phyloP scores from a whole-genome alignment of 2,329 filamentous ascomycete genomes.

The Myrmaecium sp. region DNA sequence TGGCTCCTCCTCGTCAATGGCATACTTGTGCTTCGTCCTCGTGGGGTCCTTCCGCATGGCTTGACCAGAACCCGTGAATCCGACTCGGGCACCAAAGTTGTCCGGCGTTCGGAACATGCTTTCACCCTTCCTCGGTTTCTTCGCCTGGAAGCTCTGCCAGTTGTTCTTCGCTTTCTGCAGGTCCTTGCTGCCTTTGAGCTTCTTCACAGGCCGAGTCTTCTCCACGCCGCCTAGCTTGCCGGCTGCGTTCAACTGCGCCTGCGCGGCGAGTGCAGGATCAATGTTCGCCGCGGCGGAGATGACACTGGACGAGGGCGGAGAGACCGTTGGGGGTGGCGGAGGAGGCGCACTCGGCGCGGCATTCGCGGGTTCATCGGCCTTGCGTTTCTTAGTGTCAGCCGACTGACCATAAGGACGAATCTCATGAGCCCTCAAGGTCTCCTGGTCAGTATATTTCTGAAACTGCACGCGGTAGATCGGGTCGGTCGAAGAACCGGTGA shows the following conservation, averaged over 20 bases:
- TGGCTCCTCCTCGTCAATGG: no score
- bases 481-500: slow-evolving; percentile 79
- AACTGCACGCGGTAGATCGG: slow-evolving; percentile 93
- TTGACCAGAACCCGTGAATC: slow-evolving; percentile 89
- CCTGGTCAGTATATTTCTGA: slow-evolving; percentile 78
- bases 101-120: slow-evolving; percentile 96
- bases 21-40: slow-evolving; percentile 72
- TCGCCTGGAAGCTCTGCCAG: slow-evolving; percentile 73
- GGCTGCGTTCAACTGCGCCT: slow-evolving; percentile 46
- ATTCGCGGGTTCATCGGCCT: slow-evolving; percentile 53
- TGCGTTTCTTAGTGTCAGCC: slow-evolving; percentile 44
- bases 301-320: slow-evolving; percentile 28
- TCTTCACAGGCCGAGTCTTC: slow-evolving; percentile 38
- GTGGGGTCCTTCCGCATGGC: slow-evolving; percentile 85
- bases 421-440: slow-evolving; percentile 41
- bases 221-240: slow-evolving; percentile 46
- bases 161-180: slow-evolving; percentile 81
- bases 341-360: slow-evolving; percentile 22
- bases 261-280: slow-evolving; percentile 45
- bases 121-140: slow-evolving; percentile 67
- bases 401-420: slow-evolving; percentile 17
- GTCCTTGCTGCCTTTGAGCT: slow-evolving; percentile 79
- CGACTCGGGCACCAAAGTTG: slow-evolving; percentile 53
- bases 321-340: slow-evolving; percentile 25
- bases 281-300: slow-evolving; percentile 52